Conservation (phyloP, 441 rosid species). For the Pelargonium myrrhifolium region DNA sequence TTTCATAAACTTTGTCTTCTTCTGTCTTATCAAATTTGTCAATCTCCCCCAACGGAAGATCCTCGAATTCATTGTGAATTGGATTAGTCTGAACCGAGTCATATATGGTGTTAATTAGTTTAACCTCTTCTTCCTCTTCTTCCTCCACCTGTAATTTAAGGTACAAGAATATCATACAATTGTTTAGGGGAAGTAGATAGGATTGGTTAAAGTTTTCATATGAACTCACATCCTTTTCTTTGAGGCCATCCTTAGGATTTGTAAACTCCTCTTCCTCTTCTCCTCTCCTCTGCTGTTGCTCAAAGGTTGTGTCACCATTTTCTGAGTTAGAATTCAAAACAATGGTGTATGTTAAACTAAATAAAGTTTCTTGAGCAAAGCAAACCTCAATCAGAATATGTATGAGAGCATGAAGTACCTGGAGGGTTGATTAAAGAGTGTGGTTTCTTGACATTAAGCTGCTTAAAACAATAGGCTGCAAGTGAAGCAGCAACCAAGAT, state of each 20-base stretch:
- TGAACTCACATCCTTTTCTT: conserved; percentile 50
- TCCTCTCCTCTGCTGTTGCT: conserved; percentile 24
- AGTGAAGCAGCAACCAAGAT: conserved; percentile 91
- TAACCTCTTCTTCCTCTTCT: conserved; percentile 5
- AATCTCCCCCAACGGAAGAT: neutral
- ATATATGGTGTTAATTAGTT: neutral
- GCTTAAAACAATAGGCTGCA: conserved; percentile 85
- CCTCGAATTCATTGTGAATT: neutral
- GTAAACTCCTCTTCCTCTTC: conserved; percentile 35
- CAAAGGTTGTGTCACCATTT: conserved; percentile 31
- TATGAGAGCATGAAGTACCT: conserved; percentile 34
- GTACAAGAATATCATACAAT: neutral
- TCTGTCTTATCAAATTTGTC: neutral
- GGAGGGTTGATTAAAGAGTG: conserved; percentile 32
- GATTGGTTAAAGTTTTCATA: neutral
- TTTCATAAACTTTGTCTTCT: neutral
- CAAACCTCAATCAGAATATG: neutral
- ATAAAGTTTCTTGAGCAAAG: no score
- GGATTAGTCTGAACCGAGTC: neutral
- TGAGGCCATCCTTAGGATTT: conserved; percentile 37
- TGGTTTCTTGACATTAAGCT: conserved; percentile 42
- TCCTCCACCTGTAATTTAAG: neutral
- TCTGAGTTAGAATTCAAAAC: conserved; percentile 29
- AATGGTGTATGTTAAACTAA: neutral
- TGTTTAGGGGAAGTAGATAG: neutral